These are phyloP conservation scores for Capillidium heterosporum DNA, from an alignment of 371 early-diverging fungal species.

Conservation along the genomic window DNA sequence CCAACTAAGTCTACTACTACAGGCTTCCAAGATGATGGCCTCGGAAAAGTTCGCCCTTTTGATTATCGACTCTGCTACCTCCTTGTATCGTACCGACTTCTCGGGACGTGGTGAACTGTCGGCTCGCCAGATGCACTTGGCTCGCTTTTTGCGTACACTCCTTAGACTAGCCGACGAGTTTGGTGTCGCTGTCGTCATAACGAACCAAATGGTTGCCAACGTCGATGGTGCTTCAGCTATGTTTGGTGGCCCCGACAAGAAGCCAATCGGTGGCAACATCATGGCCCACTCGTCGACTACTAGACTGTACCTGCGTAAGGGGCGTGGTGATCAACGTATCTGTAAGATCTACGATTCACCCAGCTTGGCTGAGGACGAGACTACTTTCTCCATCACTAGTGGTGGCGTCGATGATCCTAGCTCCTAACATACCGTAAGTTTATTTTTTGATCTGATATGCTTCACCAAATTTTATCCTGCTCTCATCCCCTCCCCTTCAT, in stretches of 20 bases:
- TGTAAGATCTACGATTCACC: conserved; percentile 85
- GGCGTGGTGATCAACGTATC: conserved; percentile 66
- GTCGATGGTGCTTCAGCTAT: conserved; percentile 88
- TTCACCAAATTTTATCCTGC: too few relatives aligned
- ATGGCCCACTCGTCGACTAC: conserved; percentile 37
- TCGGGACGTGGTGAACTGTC: conserved; percentile 95
- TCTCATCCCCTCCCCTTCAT: too few relatives aligned
- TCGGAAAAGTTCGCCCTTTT: conserved; percentile 76
- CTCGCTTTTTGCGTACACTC: conserved; percentile 78
- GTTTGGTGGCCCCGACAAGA: conserved; percentile 85
- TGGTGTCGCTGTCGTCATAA: conserved; percentile 95
- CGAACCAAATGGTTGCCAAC: conserved; percentile 97
- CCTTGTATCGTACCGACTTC: conserved; percentile 96
- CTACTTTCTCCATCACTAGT: conserved; percentile 54
- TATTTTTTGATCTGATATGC: too few relatives aligned
- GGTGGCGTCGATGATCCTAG: conserved; percentile 59
- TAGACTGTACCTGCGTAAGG: conserved; percentile 68
- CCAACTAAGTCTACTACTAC: conserved; percentile 74
- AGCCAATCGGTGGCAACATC: conserved; percentile 69
- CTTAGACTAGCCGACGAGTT: conserved; percentile 94
- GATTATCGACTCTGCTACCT: conserved; percentile 94
- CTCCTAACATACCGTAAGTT: too few relatives aligned
- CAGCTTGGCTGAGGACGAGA: conserved; percentile 67
- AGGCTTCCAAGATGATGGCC: conserved; percentile 96
- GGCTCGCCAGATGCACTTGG: conserved; percentile 95